Conservation (phyloP, 768 basidiomycete species). For the Trametes cinnabarina region DNA sequence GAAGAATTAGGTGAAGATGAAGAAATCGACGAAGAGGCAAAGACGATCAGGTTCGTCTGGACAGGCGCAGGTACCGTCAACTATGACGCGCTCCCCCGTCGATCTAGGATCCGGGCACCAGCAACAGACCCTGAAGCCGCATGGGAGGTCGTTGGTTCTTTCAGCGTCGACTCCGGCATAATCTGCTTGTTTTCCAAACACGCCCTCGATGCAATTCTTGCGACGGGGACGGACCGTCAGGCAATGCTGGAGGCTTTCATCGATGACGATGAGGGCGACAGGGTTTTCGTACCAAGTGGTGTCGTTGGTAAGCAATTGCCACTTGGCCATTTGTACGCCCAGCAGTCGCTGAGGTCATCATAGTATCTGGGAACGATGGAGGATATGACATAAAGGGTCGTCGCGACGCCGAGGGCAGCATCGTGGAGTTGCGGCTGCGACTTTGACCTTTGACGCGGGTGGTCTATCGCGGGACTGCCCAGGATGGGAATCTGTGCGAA, state of each 20-base stretch:
- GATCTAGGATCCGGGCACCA: background rate
- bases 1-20: background rate
- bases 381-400: background rate
- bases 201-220: background rate
- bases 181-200: background rate
- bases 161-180: conserved; percentile 1
- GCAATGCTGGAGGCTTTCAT: background rate
- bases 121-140: background rate
- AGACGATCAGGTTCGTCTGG: background rate
- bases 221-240: background rate
- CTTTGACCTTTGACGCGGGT: too few relatives aligned
- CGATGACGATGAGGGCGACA: background rate
- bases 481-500: too few relatives aligned
- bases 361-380: conserved; percentile 2
- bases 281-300: background rate
- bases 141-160: background rate
- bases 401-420: background rate
- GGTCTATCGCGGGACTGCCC: too few relatives aligned
- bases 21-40: background rate
- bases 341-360: background rate
- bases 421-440: background rate
- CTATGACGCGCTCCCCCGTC: background rate
- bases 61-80: background rate
- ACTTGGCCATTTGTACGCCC: too few relatives aligned
- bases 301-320: background rate